These are phyloP conservation scores for Tulasnella sp. DNA, from an alignment of 768 basidiomycete genomes.

Conservation along the genomic window DNA sequence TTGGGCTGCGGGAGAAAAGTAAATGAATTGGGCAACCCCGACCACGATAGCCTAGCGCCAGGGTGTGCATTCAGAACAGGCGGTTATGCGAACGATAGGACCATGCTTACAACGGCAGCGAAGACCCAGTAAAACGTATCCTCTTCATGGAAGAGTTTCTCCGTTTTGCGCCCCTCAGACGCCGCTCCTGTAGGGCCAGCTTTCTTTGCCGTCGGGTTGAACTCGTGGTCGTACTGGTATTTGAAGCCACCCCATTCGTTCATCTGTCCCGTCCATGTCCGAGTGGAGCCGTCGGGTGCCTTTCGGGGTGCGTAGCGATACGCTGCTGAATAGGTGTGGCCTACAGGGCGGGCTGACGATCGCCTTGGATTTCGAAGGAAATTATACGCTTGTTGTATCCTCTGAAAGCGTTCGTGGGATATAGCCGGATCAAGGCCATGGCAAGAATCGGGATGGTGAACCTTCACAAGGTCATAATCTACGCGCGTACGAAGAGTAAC, in stretches of 20 bases:
- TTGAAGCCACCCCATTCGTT: slow-evolving; percentile 21
- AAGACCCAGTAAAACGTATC: slow-evolving; percentile 7
- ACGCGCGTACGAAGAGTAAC: neutral
- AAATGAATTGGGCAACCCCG: neutral
- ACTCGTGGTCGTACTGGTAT: slow-evolving; percentile 7
- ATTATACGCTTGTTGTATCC: slow-evolving; percentile 63
- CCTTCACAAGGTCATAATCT: slow-evolving; percentile 74
- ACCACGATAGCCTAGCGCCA: neutral
- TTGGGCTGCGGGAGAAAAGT: slow-evolving; percentile 8
- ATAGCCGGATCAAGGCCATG: slow-evolving; percentile 29
- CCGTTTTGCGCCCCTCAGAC: neutral
- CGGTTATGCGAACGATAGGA: neutral
- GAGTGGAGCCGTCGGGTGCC: neutral
- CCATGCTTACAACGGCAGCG: neutral
- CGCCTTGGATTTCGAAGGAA: slow-evolving; percentile 32
- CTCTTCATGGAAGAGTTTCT: neutral
- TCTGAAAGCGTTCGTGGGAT: slow-evolving; percentile 54
- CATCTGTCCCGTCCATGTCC: slow-evolving; percentile 4
- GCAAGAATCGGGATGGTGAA: slow-evolving; percentile 69
- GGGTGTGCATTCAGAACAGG: neutral
- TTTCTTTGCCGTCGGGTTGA: slow-evolving; percentile 12
- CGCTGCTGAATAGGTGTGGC: neutral
- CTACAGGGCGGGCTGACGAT: slow-evolving; percentile 2
- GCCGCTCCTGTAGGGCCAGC: neutral
- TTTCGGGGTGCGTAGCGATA: neutral